Evolutionary conservation across 1,139 yeast species (phyloP).

Genomic region (Yamadazyma sp.): DNA sequence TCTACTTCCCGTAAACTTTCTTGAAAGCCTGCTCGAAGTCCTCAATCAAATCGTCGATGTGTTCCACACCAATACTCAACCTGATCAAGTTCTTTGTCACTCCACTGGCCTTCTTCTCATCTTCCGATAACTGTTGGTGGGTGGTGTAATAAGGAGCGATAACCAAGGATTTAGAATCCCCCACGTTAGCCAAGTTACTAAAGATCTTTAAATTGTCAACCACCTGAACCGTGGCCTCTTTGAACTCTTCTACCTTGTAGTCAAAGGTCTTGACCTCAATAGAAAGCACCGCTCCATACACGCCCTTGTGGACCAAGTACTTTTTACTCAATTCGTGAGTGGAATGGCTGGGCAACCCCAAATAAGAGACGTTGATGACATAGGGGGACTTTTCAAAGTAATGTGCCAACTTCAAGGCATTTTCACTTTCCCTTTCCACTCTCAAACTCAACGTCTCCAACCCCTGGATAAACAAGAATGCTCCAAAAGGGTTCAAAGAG

Average conservation of each 20-base stretch:
- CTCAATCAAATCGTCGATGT: constrained; percentile 81
- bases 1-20: constrained; percentile 31
- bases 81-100: constrained; percentile 86
- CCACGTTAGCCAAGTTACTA: constrained; percentile 92
- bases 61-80: constrained; percentile 87
- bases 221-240: constrained; percentile 75
- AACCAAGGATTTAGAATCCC: constrained; percentile 91
- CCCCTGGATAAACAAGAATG: constrained; percentile 86
- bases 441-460: constrained; percentile 91
- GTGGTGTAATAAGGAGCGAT: constrained; percentile 96
- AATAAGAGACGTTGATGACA: constrained; percentile 87
- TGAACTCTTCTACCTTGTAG: constrained; percentile 49
- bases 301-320: constrained; percentile 61
- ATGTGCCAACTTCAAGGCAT: constrained; percentile 79
- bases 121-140: constrained; percentile 83
- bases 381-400: constrained; percentile 70
- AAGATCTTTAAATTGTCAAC: constrained; percentile 83
- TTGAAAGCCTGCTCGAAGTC: constrained; percentile 84
- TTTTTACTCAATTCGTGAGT: constrained; percentile 81
- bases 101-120: constrained; percentile 79
- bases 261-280: constrained; percentile 78
- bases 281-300: constrained; percentile 85
- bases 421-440: constrained; percentile 86
- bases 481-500: constrained; percentile 80
- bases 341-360: constrained; percentile 83